A percentile compares a stretch with the other conserved stretches of the same genome.
Evolutionary conservation across 768 basidiomycete genomes (phyloP).

Genomic region (Pholiota conissans): DNA sequence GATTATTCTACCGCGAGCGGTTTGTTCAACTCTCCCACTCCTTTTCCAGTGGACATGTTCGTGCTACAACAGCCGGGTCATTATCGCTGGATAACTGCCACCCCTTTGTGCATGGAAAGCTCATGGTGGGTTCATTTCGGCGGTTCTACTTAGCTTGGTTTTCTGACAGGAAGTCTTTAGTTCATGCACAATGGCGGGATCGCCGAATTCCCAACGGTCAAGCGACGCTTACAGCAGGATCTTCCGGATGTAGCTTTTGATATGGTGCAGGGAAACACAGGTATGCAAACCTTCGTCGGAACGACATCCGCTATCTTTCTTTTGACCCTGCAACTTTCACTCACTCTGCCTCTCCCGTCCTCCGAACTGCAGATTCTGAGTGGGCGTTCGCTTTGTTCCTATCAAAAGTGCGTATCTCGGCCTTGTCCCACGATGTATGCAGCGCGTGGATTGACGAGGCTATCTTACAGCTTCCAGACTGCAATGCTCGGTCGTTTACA

Average conservation of each 20-base stretch:
- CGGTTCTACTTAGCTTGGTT: not conserved
- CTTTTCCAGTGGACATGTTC: slow-evolving; percentile 75
- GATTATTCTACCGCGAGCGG: not conserved
- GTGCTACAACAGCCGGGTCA: slow-evolving; percentile 90
- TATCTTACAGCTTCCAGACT: slow-evolving; percentile 66
- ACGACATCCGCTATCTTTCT: slow-evolving; percentile 1
- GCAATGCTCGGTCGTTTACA: slow-evolving; percentile 74
- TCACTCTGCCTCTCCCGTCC: slow-evolving; percentile 1
- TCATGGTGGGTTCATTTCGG: slow-evolving; percentile 67
- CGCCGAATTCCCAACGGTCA: slow-evolving; percentile 77
- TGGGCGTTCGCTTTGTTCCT: slow-evolving; percentile 95
- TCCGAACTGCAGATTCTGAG: slow-evolving; percentile 73
- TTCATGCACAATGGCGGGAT: slow-evolving; percentile 99
- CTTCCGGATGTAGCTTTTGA: slow-evolving; percentile 86
- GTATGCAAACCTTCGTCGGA: slow-evolving; percentile 34
- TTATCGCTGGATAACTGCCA: slow-evolving; percentile 94
- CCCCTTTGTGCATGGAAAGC: slow-evolving; percentile 87
- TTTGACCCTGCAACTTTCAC: not conserved
- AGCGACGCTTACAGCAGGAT: slow-evolving; percentile 73
- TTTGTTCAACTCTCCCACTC: not conserved
- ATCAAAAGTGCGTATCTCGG: slow-evolving; percentile 56
- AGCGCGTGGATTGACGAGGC: not conserved
- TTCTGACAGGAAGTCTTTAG: slow-evolving; percentile 36
- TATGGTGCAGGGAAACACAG: slow-evolving; percentile 90
- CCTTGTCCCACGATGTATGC: not conserved